A percentile compares a stretch with the other conserved stretches of the same genome.
Conservation (phyloP, 768 basidiomycete genomes). For the Trametes villosa region DNA sequence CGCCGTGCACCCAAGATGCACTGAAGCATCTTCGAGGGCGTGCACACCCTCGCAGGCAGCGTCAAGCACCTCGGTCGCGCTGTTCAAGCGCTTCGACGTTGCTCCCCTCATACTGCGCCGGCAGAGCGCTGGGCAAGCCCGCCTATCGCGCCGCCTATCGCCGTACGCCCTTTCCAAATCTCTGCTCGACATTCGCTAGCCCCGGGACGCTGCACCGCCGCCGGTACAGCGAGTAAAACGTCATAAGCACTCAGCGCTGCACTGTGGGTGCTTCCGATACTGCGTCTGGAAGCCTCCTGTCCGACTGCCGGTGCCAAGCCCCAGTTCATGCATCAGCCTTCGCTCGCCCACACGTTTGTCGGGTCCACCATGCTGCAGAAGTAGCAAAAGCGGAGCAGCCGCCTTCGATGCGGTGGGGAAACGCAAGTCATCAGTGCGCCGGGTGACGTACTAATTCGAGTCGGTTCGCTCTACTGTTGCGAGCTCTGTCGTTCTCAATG, state of each 20-base stretch:
- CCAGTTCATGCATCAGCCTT: background rate
- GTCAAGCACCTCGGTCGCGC: background rate
- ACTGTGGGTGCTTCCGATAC: background rate
- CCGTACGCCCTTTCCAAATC: background rate
- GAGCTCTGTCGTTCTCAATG: background rate
- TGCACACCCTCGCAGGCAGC: background rate
- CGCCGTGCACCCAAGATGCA: background rate
- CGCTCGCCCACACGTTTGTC: background rate
- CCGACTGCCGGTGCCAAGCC: conserved; percentile 16
- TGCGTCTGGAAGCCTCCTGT: background rate
- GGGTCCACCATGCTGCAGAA: background rate
- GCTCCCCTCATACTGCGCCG: background rate
- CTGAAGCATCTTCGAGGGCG: background rate
- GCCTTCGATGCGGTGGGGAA: background rate
- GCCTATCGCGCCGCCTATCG: background rate
- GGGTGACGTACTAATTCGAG: background rate
- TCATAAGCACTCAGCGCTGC: background rate
- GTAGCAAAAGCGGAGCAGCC: background rate
- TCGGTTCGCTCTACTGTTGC: background rate
- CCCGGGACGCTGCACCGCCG: background rate
- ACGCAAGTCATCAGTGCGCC: background rate
- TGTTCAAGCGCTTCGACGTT: background rate
- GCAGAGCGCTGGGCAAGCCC: background rate
- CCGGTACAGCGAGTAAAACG: background rate
- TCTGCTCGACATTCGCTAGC: background rate